Conservation (phyloP, 768 basidiomycete genomes). For the Leccinum barrowsii region DNA sequence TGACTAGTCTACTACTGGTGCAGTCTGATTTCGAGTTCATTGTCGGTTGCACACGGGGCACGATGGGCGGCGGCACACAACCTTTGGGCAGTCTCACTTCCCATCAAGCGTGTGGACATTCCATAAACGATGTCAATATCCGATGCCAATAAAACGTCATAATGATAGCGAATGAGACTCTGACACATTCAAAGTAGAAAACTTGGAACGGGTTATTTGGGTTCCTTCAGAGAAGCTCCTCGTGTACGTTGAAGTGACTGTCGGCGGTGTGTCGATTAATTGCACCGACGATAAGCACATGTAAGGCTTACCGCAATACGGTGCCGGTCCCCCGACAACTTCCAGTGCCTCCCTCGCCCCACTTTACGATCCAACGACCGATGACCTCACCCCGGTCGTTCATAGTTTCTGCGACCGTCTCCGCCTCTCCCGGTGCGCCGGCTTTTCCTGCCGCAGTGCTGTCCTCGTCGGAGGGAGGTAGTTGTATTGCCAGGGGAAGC, state of each 20-base stretch:
- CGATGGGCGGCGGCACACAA: background rate
- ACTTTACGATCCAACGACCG: slow-evolving; percentile 77
- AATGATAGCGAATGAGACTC: background rate
- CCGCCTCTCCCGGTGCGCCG: slow-evolving; percentile 49
- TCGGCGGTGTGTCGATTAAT: background rate
- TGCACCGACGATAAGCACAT: background rate
- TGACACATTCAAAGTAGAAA: background rate
- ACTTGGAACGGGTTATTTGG: background rate
- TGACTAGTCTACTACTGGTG: background rate
- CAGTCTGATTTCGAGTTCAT: background rate
- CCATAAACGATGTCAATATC: background rate
- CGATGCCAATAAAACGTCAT: background rate
- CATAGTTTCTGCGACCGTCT: slow-evolving; percentile 77
- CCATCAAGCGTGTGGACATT: background rate
- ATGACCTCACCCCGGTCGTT: slow-evolving; percentile 55
- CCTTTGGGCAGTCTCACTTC: background rate
- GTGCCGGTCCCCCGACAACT: slow-evolving; percentile 60
- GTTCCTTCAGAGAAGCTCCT: slow-evolving; percentile 39
- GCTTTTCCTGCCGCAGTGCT: slow-evolving; percentile 29
- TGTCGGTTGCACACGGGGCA: background rate
- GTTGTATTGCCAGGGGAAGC: slow-evolving; percentile 51
- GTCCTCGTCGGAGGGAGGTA: slow-evolving; percentile 38
- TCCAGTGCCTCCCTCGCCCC: slow-evolving; percentile 65
- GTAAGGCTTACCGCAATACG: slow-evolving; percentile 54
- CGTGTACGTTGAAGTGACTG: slow-evolving; percentile 53